Base-by-base conservation (phyloP, 345 rosid genomes). In the Euphorbia tirucalli region DNA sequence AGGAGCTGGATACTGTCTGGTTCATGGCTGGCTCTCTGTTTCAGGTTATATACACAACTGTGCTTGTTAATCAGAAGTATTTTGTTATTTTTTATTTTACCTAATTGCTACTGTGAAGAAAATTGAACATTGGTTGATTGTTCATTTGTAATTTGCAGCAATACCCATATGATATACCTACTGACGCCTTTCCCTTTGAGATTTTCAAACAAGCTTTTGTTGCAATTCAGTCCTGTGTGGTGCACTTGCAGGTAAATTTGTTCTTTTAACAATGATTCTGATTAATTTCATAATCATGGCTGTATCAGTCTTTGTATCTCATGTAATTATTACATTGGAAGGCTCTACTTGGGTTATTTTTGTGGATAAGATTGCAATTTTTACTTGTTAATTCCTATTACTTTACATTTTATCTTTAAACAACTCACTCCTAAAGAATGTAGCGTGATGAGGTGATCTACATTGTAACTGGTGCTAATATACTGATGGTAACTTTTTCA, bases 1-100 rank as follows among this genome's bases (percentile, higher is more conserved):
- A 85, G 70, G 98, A 94, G 86, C 97, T 94, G 22, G 98, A 92
- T 82, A 92, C 97, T 46, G 95, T 94, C 72, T 94, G 97, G 98
- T 94, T 94, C 82, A 94, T 94, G 98, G 98, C 96, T 74, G 98
- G 97, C 67, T 94, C 98, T 70, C 83, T 94, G 75, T 94, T 94
- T 90, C 97, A 92, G 98, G 97, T 92, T 71, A 77, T 70, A 25
- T n/a, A 27, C n/a, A 21, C 65, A 27, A 19, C 2, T 25, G 19
- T 24, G 41, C 61, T 61, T 37, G 35, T 52, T 66, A 52, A 25
- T 39, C 2, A 15, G 28, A 56, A 77, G 4, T 35, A 18, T 39
- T 24, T 32, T 31, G 24, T 41, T 41, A 4, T 41, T 0, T 41
- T 41, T 41, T 41, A 31, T 30, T 8, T 35, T 24, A 10, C 41